Evolutionary conservation across 805 yeast genomes (phyloP).

Genomic region (Ascoidea tarda): DNA sequence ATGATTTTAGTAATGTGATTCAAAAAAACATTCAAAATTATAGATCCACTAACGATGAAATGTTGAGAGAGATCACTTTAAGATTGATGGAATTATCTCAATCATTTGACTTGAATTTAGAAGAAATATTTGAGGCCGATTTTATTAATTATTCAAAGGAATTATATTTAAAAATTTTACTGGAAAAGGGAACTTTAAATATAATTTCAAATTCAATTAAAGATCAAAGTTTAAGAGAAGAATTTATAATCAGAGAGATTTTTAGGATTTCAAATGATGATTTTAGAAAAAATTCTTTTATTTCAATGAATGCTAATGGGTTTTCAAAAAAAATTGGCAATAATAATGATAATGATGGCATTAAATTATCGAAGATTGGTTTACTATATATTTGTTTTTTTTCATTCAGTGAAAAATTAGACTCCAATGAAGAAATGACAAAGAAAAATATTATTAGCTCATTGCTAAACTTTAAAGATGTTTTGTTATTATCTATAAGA

Average conservation of each 20-base stretch:
- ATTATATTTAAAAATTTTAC: constrained; percentile 25
- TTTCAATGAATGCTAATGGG: neutral
- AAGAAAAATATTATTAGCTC: too few relatives aligned
- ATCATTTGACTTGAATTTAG: constrained; percentile 54
- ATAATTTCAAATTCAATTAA: too few relatives aligned
- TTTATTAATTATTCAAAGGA: constrained; percentile 23
- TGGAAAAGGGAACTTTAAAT: constrained; percentile 10
- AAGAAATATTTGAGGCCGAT: constrained; percentile 20
- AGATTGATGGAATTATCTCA: constrained; percentile 36
- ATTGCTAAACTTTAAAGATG: constrained; percentile 8
- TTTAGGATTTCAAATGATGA: constrained; percentile 24
- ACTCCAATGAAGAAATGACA: neutral
- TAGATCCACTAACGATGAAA: constrained; percentile 13
- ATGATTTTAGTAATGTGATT: constrained; percentile 13
- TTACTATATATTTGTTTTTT: too few relatives aligned
- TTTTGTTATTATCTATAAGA: constrained; percentile 28
- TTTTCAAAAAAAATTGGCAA: neutral
- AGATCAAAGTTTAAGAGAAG: constrained; percentile 12
- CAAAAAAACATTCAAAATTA: constrained; percentile 15
- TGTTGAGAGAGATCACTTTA: constrained; percentile 19
- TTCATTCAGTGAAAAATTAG: neutral
- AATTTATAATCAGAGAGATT: constrained; percentile 20
- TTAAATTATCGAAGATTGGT: constrained; percentile 6
- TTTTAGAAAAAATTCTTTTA: constrained; percentile 3
- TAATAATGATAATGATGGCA: neutral